Evolutionary conservation across 768 basidiomycete species (phyloP).

Genomic region (Auricularia sp.): DNA sequence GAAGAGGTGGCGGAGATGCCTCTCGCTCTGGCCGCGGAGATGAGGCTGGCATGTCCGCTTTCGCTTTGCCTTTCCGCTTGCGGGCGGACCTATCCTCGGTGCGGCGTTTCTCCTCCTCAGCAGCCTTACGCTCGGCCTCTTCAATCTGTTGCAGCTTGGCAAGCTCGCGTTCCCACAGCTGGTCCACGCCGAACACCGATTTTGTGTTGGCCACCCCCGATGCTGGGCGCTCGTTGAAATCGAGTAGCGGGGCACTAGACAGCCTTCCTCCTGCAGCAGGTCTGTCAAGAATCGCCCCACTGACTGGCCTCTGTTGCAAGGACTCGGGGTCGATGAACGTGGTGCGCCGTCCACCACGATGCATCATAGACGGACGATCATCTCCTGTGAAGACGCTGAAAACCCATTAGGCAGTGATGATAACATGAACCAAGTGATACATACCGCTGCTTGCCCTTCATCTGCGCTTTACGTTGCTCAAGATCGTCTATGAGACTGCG

Average conservation of each 20-base stretch:
- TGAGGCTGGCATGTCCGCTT: constrained; percentile 25
- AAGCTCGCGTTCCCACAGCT: constrained; percentile 86
- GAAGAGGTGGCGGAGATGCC: constrained; percentile 13
- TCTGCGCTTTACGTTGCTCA: constrained; percentile 69
- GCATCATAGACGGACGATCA: constrained; percentile 89
- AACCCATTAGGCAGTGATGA: not conserved
- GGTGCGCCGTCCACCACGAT: constrained; percentile 48
- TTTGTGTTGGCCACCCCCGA: constrained; percentile 32
- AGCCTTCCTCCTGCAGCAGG: constrained; percentile 34
- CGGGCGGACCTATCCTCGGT: constrained; percentile 37
- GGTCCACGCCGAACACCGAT: constrained; percentile 91
- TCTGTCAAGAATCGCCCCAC: constrained; percentile 27
- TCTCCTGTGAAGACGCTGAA: constrained; percentile 80
- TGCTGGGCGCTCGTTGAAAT: constrained; percentile 37
- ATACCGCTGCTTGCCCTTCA: constrained; percentile 78
- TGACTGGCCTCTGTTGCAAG: constrained; percentile 38
- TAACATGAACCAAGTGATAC: constrained; percentile 8
- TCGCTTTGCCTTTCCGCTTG: constrained; percentile 32
- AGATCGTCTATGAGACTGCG: constrained; percentile 86
- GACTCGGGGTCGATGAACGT: constrained; percentile 67
- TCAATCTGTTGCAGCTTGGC: constrained; percentile 70
- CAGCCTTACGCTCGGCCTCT: constrained; percentile 48
- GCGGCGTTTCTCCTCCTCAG: constrained; percentile 36
- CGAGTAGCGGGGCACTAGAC: constrained; percentile 54
- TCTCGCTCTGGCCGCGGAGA: constrained; percentile 13